These are phyloP conservation scores for Boletus subcaerulescens DNA, from an alignment of 768 basidiomycete genomes.

Conservation along the genomic window DNA sequence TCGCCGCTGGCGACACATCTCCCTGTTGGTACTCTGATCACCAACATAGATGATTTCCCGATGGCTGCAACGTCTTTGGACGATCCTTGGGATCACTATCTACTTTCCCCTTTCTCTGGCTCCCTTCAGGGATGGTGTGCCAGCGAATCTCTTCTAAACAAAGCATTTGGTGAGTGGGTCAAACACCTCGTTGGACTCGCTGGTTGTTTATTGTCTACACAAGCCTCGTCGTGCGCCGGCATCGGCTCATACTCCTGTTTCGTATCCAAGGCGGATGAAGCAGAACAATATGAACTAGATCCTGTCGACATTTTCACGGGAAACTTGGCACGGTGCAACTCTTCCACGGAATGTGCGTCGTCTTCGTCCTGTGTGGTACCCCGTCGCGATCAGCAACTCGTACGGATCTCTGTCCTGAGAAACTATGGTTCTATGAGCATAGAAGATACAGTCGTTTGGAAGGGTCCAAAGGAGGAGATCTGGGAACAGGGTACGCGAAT, in stretches of 20 bases:
- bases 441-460: conserved; percentile 62
- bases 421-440: neutral
- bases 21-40: conserved; percentile 55
- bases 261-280: conserved; percentile 27
- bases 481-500: conserved; percentile 57
- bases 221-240: conserved; percentile 11
- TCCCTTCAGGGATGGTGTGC: conserved; percentile 62
- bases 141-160: conserved; percentile 32
- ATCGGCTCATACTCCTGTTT: conserved; percentile 42
- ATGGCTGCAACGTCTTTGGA: conserved; percentile 33
- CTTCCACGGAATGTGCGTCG: conserved; percentile 35
- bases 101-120: conserved; percentile 26
- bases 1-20: conserved; percentile 64
- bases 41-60: conserved; percentile 58
- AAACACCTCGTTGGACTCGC: neutral
- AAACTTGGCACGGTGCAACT: conserved; percentile 38
- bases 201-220: neutral
- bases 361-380: conserved; percentile 53
- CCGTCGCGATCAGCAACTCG: conserved; percentile 44
- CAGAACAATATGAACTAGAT: conserved; percentile 50
- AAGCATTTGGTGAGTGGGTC: conserved; percentile 10
- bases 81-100: conserved; percentile 48
- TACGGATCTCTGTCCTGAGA: conserved; percentile 50
- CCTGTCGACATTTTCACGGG: conserved; percentile 49
- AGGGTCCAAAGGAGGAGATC: conserved; percentile 63